Evolutionary conservation across 2,329 filamentous ascomycete species (phyloP).

Genomic region (Aspergillus aculeatinus): DNA sequence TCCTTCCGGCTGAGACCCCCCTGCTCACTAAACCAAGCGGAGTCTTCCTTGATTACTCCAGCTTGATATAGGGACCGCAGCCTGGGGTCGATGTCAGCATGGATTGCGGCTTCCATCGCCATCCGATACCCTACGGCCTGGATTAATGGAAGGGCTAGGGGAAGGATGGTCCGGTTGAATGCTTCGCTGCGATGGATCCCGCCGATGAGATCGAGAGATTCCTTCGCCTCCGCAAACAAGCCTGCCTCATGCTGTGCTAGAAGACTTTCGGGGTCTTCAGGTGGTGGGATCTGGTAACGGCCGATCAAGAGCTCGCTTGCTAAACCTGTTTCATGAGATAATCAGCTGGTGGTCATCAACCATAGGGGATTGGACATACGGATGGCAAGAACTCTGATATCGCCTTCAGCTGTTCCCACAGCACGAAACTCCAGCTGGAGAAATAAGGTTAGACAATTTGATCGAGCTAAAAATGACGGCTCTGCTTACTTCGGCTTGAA

Average conservation of each 20-base stretch:
- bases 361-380: constrained; percentile 11
- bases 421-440: constrained; percentile 10
- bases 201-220: neutral
- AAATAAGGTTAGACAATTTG: neutral
- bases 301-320: constrained; percentile 27
- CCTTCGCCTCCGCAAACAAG: constrained; percentile 16
- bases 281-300: constrained; percentile 22
- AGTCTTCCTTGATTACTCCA: constrained; percentile 13
- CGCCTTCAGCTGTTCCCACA: constrained; percentile 21
- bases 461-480: fast-evolving
- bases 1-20: constrained; percentile 5
- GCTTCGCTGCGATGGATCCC: constrained; percentile 18
- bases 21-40: constrained; percentile 20
- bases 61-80: constrained; percentile 18
- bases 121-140: constrained; percentile 25
- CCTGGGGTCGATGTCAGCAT: constrained; percentile 11
- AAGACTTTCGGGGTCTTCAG: constrained; percentile 10
- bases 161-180: constrained; percentile 22
- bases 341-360: neutral
- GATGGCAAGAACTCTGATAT: constrained; percentile 20
- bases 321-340: constrained; percentile 16
- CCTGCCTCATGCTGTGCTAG: constrained; percentile 24
- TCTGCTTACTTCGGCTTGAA: constrained; percentile 5
- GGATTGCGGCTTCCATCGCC: constrained; percentile 22
- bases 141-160: constrained; percentile 17